Conservation (phyloP, 208 protist species). For the Acanthamoeba royreba region DNA sequence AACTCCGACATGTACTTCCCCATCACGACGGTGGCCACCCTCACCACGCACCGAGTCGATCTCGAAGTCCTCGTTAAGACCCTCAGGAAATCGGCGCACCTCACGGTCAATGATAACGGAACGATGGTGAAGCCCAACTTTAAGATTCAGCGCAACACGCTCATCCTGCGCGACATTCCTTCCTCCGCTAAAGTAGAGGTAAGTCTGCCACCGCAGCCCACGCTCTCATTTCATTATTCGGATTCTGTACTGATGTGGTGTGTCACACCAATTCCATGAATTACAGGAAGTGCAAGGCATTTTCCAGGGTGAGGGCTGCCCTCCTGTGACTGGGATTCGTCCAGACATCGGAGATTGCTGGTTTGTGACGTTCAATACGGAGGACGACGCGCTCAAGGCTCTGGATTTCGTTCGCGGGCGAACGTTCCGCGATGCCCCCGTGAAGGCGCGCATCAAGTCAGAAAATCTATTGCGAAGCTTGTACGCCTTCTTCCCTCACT, state of each 20-base stretch:
- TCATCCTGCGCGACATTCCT: constrained; percentile 70
- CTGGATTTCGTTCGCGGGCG: constrained; percentile 40
- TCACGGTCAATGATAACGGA: constrained; percentile 55
- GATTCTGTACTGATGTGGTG: no score
- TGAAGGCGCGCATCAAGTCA: constrained; percentile 66
- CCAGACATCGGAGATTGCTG: constrained; percentile 67
- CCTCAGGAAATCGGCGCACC: constrained; percentile 37
- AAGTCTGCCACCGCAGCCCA: neutral
- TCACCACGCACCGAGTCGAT: constrained; percentile 54
- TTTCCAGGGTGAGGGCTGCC: constrained; percentile 30
- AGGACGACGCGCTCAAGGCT: constrained; percentile 56
- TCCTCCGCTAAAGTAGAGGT: constrained; percentile 52
- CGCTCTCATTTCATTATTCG: neutral
- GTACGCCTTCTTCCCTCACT: neutral
- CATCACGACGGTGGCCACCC: constrained; percentile 58
- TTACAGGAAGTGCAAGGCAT: constrained; percentile 60
- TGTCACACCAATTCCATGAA: no score
- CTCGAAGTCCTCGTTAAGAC: constrained; percentile 58
- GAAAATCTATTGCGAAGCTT: constrained; percentile 61
- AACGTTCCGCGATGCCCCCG: constrained; percentile 59
- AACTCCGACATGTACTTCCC: constrained; percentile 65
- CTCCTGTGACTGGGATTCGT: neutral
- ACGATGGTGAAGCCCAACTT: constrained; percentile 64
- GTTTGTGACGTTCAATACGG: constrained; percentile 68
- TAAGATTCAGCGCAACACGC: constrained; percentile 58